Percentiles rank a stretch among this genome's conserved stretches.
Evolutionary conservation across 495 filamentous ascomycete species (phyloP).

Genomic region (Podospora comata): DNA sequence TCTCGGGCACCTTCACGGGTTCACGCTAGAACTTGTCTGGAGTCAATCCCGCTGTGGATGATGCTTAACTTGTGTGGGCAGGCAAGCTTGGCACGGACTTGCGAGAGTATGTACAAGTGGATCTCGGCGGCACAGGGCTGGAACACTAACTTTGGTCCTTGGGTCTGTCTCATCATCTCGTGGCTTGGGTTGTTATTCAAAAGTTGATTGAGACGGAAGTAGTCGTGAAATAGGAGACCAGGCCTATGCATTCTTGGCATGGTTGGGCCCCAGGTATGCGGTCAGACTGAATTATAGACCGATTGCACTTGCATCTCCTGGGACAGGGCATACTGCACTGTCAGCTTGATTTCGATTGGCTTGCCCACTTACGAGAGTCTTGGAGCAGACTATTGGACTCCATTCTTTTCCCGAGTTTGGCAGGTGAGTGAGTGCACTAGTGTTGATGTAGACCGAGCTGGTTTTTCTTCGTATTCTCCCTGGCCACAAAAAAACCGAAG

Average conservation of each 20-base stretch:
- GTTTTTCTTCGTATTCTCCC: no score
- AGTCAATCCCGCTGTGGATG: not conserved
- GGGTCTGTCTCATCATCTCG: no score
- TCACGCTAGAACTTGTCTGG: not conserved
- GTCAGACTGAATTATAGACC: not conserved
- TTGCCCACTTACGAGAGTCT: no score
- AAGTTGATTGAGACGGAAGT: not conserved
- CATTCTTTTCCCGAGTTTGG: not conserved
- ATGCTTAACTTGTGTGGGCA: not conserved
- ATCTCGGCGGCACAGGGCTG: no score
- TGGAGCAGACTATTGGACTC: not conserved
- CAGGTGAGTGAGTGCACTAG: not conserved
- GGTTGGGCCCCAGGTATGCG: not conserved
- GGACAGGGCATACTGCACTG: not conserved
- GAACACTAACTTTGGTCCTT: no score
- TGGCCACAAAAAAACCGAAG: no score
- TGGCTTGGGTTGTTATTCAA: not conserved
- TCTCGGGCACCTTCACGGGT: not conserved
- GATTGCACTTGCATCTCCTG: not conserved
- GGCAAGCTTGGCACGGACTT: not conserved
- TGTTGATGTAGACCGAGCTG: no score
- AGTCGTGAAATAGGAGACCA: not conserved
- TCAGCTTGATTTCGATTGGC: no score
- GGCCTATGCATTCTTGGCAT: not conserved
- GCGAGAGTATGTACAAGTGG: no score